These are phyloP conservation scores for Penium margaritaceum DNA, from an alignment of 139 green algal genomes.

Conservation along the genomic window DNA sequence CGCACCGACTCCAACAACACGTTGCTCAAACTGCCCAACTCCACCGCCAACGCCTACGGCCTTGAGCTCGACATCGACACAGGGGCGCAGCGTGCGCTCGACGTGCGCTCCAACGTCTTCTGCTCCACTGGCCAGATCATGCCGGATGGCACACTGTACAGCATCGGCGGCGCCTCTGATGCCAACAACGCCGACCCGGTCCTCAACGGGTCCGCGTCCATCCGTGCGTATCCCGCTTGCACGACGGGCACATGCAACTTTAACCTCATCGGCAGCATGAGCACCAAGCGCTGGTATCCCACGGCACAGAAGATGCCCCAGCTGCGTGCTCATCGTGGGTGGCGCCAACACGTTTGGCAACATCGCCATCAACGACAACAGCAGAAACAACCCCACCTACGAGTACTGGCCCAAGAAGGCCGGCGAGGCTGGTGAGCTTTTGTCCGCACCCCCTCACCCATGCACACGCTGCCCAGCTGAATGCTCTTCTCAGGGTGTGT, in stretches of 20 bases:
- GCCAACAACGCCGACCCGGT: not conserved
- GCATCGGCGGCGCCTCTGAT: slow-evolving; percentile 1
- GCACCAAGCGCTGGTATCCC: slow-evolving; percentile 8
- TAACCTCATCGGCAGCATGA: not conserved
- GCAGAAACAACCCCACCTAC: no score
- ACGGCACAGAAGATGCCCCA: no score
- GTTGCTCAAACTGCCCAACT: not conserved
- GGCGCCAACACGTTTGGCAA: no score
- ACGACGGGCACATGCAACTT: not conserved
- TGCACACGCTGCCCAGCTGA: no score
- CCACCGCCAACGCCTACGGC: no score
- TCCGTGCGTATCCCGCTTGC: slow-evolving; percentile 6
- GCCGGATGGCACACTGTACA: not conserved
- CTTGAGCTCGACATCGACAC: no score
- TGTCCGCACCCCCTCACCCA: no score
- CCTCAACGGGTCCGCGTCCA: not conserved
- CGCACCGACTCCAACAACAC: slow-evolving; percentile 1
- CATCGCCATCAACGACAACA: no score
- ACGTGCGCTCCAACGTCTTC: slow-evolving; percentile 15
- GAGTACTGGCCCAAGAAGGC: no score
- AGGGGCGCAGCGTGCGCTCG: not conserved
- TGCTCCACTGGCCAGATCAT: slow-evolving; percentile 3
- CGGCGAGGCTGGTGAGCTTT: no score
- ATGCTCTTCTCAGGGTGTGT: no score
- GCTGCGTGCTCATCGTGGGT: no score